A percentile compares a stretch with the other conserved stretches of the same genome.
These are phyloP conservation scores for Blumeria hordei DNA, from an alignment of 2,329 filamentous ascomycete species.

Conservation along the genomic window DNA sequence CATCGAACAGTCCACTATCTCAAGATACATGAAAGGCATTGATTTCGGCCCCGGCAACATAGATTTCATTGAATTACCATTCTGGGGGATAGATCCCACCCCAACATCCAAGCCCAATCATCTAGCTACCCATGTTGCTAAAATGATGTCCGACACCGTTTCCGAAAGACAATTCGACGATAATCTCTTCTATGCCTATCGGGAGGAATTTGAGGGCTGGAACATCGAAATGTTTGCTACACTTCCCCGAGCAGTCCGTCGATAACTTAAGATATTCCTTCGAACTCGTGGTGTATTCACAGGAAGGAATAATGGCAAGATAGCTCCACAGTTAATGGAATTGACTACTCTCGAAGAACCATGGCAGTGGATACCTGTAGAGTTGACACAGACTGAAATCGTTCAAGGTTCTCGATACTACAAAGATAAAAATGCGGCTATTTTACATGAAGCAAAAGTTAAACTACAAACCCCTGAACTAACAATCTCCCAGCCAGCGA, in stretches of 20 bases:
- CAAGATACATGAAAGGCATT: background rate
- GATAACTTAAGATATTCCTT: background rate
- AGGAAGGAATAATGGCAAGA: background rate
- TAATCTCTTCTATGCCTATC: background rate
- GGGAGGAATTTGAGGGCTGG: background rate
- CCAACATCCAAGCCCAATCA: background rate
- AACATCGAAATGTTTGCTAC: background rate
- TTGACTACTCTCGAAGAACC: background rate
- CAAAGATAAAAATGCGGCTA: background rate
- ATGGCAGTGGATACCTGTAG: background rate
- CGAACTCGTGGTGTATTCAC: background rate
- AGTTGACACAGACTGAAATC: background rate
- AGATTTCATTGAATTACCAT: background rate
- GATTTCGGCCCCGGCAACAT: background rate
- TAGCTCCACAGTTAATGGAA: background rate
- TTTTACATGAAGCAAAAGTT: background rate
- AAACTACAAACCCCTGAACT: background rate
- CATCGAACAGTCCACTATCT: background rate
- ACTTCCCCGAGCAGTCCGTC: background rate
- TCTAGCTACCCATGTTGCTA: background rate
- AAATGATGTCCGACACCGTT: background rate
- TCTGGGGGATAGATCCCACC: background rate
- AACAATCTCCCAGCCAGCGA: background rate
- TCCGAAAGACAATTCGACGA: background rate
- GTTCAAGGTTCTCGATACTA: background rate